Evolutionary conservation across 2,329 filamentous ascomycete genomes (phyloP), one percentile per base, ranked within the genome.

Genomic region (Fusarium piperis): DNA sequence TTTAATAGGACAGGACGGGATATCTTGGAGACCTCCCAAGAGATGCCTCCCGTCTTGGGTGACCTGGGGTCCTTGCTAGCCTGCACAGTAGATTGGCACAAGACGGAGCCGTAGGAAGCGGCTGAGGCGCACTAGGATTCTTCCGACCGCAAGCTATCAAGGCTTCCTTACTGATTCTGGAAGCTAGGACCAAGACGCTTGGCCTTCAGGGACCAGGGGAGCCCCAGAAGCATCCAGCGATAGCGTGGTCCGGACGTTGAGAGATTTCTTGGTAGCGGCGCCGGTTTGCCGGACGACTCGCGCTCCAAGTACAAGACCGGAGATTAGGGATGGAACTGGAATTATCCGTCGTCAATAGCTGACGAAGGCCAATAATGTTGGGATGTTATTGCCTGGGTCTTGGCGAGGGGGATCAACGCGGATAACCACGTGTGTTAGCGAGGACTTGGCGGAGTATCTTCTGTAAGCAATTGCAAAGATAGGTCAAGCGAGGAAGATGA

Each of bases 301-400:
- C 38, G 36, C 60, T n/a, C 16, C 36, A 20, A 44, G 39, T 44
- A 3, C 23, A 16, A 44, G 20, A 13, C 46, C 60, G 65, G 58
- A 70, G 60, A 70, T 70, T 64, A 59, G 12, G 57, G 26, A 70
- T 61, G 36, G 60, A 56, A 55, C 28, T 44, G 55, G 62, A 57
- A 38, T 51, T 18, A 30, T 51, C 46, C 46, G 46, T 46, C 9
- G 20, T 30, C 2, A 16, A 51, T 8, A n/a, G 44, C 9, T 30
- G 41, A 46, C 41, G 13, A 46, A 46, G 41, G 11, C 41, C 20
- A 44, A 44, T 44, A 44, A 44, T 8, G 41, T 16, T 26, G 36
- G 46, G 15, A 35, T 35, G 20, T 11, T 53, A 18, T 36, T 18
- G 26, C 6, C 44, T 48, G 16, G 44, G 44, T 32, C 30, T 30